Evolutionary conservation across 108 stramenopile species (phyloP).

Genomic region (Pseudonitzschia pungens): DNA sequence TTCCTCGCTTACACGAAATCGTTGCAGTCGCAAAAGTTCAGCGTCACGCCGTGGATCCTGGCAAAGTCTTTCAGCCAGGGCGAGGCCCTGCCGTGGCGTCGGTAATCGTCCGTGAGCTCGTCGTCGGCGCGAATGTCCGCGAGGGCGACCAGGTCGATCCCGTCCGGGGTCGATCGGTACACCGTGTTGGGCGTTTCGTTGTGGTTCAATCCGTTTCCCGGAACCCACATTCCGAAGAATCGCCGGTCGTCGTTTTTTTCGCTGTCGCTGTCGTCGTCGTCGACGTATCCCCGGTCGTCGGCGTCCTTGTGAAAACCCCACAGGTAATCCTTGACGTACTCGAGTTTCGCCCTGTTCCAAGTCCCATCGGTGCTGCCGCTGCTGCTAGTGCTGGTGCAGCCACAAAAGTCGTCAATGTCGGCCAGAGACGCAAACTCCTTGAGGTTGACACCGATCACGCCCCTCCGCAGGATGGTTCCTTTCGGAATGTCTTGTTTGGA

Average conservation of each 20-base stretch:
- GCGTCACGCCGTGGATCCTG: constrained; percentile 17
- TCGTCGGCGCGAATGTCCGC: constrained; percentile 29
- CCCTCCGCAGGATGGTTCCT: constrained; percentile 37
- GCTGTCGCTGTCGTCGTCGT: background rate
- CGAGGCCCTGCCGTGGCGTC: constrained; percentile 36
- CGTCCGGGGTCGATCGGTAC: constrained; percentile 27
- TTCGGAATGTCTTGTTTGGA: constrained; percentile 29
- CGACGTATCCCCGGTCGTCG: constrained; percentile 33
- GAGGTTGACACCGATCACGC: constrained; percentile 31
- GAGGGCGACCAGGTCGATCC: constrained; percentile 40
- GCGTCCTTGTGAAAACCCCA: constrained; percentile 42
- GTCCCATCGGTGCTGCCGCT: background rate
- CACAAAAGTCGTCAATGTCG: constrained; percentile 44
- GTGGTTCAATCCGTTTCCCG: constrained; percentile 50
- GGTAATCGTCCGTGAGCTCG: constrained; percentile 46
- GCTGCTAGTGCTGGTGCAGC: too few species aligned
- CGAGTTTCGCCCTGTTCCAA: constrained; percentile 3
- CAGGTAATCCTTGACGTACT: constrained; percentile 45
- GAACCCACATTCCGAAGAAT: constrained; percentile 52
- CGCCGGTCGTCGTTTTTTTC: constrained; percentile 6
- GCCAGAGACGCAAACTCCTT: constrained; percentile 29
- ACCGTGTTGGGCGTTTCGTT: constrained; percentile 41
- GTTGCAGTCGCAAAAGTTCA: constrained; percentile 50
- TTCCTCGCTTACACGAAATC: constrained; percentile 25
- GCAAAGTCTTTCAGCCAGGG: constrained; percentile 43